phyloP scores from a whole-genome alignment of 2,329 filamentous ascomycete species.

The Penicillium freii region DNA sequence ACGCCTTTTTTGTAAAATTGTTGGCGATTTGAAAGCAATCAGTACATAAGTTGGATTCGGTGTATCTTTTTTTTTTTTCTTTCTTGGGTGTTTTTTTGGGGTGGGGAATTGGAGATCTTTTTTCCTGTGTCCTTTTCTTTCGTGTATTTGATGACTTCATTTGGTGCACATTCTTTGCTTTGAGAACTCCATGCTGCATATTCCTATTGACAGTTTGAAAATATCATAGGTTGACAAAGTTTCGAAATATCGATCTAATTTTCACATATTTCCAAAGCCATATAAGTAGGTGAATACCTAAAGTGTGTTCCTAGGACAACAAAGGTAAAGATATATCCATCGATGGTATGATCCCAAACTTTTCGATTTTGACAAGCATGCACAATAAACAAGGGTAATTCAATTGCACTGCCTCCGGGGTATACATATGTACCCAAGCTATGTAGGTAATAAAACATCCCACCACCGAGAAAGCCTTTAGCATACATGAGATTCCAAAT shows the following conservation, averaged over 20 bases:
- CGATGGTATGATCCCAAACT: too few species aligned
- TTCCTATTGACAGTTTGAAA: background rate
- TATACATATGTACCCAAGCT: slow-evolving; percentile 10
- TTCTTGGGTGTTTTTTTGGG: background rate
- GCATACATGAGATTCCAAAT: slow-evolving; percentile 1
- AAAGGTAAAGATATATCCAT: background rate
- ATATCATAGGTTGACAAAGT: background rate
- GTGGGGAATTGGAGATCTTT: background rate
- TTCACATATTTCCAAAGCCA: background rate
- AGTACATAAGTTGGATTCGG: slow-evolving; percentile 2
- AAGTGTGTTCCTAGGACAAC: background rate
- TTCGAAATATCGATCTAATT: background rate
- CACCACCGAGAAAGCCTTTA: slow-evolving; percentile 9
- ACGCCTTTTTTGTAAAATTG: slow-evolving; percentile 3
- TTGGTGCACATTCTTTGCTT: slow-evolving; percentile 2
- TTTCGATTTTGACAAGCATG: background rate
- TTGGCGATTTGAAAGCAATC: background rate
- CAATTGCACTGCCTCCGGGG: slow-evolving; percentile 15
- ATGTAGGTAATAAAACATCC: slow-evolving; percentile 1
- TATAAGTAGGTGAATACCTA: background rate
- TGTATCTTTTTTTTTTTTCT: background rate
- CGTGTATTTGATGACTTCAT: background rate
- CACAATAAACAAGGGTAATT: background rate
- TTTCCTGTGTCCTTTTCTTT: background rate
- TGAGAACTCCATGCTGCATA: background rate